Evolutionary conservation across 2,329 filamentous ascomycete species (phyloP), one percentile per base, ranked within the genome.

Genomic region (Exophiala dermatitidis): DNA sequence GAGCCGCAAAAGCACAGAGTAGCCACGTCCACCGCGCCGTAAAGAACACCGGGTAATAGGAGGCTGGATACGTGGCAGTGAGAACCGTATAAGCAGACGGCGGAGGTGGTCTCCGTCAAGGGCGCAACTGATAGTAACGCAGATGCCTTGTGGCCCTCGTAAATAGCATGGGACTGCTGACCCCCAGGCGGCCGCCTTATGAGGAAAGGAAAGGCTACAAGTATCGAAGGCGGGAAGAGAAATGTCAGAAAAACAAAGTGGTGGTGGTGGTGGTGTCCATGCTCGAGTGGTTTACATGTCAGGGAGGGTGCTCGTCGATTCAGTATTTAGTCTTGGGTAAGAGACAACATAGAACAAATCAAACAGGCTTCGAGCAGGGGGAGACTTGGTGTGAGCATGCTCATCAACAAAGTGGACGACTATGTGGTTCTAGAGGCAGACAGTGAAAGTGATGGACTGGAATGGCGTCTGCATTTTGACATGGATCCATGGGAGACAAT

Each of bases 401-500:
- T 43, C 19, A 28, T 43, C 40, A 43, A 43, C 19, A 30, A 26
- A 43, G 40, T 43, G 40, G 40, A 30, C 19, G 40, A 30, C 26
- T 28, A 19, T 45, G 42, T 45, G 42, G 42, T 45, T 45, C 42
- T 45, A 8, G 42, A n/a, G 19, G 8, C 42, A 45, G 42, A 32
- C 42, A 30, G 28, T 45, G 8, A 45, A 19, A 9, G 42, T 45
- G 42, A 45, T 45, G 42, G 42, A 45, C 28, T 45, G 32, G 44
- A 19, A 36, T 46, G 44, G 44, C 32, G 32, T 34, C 19, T 30
- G 44, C 29, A 5, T 5, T 19, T 2, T 26, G 44, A 46, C 44
- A 46, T 36, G 44, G 44, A 26, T 46, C 3, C 31, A 46, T 30
- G 44, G 44, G 19, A 37, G 26, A 34, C 29, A 46, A 50, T 37